phyloP scores from a whole-genome alignment of 768 basidiomycete species.

The Lactarius pseudohatsudake region DNA sequence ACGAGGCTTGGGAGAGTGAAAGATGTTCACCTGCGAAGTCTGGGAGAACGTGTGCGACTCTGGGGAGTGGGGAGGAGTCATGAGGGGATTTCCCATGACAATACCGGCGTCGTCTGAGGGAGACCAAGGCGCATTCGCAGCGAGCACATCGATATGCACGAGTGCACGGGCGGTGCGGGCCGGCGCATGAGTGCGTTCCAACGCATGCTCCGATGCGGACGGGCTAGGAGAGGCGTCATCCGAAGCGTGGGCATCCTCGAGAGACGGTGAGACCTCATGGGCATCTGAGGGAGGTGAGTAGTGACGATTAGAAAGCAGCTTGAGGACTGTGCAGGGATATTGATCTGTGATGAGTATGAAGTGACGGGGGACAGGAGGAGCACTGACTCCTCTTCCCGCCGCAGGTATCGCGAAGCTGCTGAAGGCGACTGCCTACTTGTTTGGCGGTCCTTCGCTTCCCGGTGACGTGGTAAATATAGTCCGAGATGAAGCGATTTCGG shows the following conservation, averaged over 20 bases:
- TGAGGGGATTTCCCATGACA: conserved; percentile 25
- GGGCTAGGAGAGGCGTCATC: conserved; percentile 21
- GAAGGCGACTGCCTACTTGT: conserved; percentile 78
- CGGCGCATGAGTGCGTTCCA: conserved; percentile 24
- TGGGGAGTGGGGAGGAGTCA: conserved; percentile 28
- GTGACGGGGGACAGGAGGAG: conserved; percentile 21
- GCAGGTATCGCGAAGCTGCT: conserved; percentile 73
- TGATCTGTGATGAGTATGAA: conserved; percentile 18
- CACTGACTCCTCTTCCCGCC: conserved; percentile 69
- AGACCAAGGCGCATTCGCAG: conserved; percentile 26
- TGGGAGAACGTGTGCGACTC: conserved; percentile 21
- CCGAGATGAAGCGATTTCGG: conserved; percentile 78
- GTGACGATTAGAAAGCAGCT: conserved; percentile 30
- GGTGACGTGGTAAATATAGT: conserved; percentile 68
- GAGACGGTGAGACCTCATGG: conserved; percentile 22
- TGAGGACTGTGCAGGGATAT: conserved; percentile 26
- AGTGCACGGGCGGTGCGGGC: conserved; percentile 39
- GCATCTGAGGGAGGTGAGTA: conserved; percentile 22
- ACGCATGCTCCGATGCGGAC: conserved; percentile 23
- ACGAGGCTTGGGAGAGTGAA: conserved; percentile 43
- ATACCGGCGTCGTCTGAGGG: conserved; percentile 28
- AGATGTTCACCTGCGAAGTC: conserved; percentile 28
- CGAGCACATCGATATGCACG: conserved; percentile 30
- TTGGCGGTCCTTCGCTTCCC: conserved; percentile 72
- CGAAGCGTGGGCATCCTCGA: conserved; percentile 23